Evolutionary conservation across 495 filamentous ascomycete species (phyloP), one percentile per base, ranked within the genome.

Genomic region (Tirmania nivea): DNA sequence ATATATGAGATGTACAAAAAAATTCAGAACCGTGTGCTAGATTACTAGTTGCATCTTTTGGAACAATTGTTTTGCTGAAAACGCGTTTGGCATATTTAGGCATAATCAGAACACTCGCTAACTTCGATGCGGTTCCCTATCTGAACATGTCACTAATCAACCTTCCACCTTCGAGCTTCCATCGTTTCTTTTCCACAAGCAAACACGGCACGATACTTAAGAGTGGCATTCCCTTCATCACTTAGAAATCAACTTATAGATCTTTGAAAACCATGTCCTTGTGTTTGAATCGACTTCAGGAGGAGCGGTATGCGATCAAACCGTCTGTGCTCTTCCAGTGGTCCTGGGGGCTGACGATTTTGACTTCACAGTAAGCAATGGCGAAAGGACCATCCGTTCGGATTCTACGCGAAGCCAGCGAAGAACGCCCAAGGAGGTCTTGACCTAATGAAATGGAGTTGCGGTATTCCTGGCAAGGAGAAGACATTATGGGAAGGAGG

Each of bases 401-500:
- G 92, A 39, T 99, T 99, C 73, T 94, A 81, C 66, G 90, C 90
- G 25, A 82, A 87, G 59, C 90, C 92, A 2, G 67, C 81, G 52
- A 83, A 86, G 59, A 89, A 79, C 52, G 60, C 77, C 8, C 74
- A 85, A 54, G 88, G 87, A 17, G 78, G 84, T 0, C 72, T 96
- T 31, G 92, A 99, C 62, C 67, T 99, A 49, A 96, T 95, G 76
- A 73, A 77, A 47, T 99, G 90, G 90, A 86, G 93, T 56, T 99
- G 90, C 60, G 88, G 86, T 25, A 81, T 99, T 31, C 90, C 90
- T 3, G 90, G 92, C 59, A 95, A 93, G 65, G 79, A 90, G 53
- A 86, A 87, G 70, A 96, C 92, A 0, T 73, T 95, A 19, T 99
- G 90, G 90, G 90, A 92, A 62, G 89, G 89, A 34, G 89, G 92